phyloP scores from a whole-genome alignment of 1,284 basidiomycete genomes.

The Apiotrichum gracile region DNA sequence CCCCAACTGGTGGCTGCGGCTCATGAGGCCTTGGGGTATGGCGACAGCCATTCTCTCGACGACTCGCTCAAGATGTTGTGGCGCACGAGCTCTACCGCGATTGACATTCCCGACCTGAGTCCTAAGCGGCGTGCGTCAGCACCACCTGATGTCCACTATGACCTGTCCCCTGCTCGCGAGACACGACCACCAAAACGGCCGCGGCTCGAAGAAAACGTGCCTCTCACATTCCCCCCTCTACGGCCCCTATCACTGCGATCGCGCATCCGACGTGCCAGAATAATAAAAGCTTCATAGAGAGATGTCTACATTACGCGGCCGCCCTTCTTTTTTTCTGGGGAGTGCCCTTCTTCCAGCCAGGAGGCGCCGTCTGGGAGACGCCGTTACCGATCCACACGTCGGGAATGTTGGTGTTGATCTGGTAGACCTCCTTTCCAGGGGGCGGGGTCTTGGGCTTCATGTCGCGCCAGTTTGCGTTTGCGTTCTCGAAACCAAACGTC shows the following conservation, averaged over 20 bases:
- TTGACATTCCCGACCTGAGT: neutral
- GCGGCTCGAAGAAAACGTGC: neutral
- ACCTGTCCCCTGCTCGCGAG: neutral
- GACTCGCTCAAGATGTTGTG: conserved; percentile 30
- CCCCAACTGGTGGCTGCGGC: conserved; percentile 20
- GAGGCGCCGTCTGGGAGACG: no score
- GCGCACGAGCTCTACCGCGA: conserved; percentile 12
- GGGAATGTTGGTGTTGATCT: no score
- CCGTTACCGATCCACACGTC: no score
- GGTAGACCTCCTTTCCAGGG: no score
- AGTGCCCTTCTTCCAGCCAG: no score
- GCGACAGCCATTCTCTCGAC: conserved; percentile 15
- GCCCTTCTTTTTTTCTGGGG: no score
- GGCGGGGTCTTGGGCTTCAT: no score
- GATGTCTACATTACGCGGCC: no score
- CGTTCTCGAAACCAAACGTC: no score
- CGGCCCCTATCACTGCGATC: neutral
- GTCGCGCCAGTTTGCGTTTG: no score
- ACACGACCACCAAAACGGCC: neutral
- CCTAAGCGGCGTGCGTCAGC: neutral
- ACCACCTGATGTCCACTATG: neutral
- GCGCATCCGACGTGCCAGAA: neutral
- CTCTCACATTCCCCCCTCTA: no score
- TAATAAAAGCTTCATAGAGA: no score
- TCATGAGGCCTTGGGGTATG: conserved; percentile 29